Base-by-base conservation (phyloP, 495 filamentous ascomycete genomes). In the Beverwykella pulmonaria region DNA sequence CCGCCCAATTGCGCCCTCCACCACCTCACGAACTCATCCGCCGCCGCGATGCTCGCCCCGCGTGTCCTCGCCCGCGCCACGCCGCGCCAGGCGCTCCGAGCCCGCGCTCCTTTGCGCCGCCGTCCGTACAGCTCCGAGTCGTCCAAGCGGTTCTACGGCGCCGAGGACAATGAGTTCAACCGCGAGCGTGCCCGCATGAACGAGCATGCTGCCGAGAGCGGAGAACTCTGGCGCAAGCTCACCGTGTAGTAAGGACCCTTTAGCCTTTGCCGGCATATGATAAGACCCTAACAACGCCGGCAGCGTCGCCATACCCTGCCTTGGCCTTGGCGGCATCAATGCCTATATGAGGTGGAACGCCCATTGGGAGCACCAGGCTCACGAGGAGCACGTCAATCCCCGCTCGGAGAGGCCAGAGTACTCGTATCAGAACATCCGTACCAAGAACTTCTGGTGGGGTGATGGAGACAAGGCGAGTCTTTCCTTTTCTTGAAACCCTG, bases 201-300 rank as follows among this genome's bases (percentile, higher is more conserved):
- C 84, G 83, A 89, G 73, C 93, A 97, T 77, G 93, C 93, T 54
- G 86, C 81, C 63, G 82, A 82, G 69, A 94, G 90, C 47, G 88
- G 86, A 96, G 92, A 90, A 75, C 87, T 96, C 70, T 97, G 92
- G 92, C 86, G 86, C 79, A 96, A 93, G 83, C 88, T 97, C 57
- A 91, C 89, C 63, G 82, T 94, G 82, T 96, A 89, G 92, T 97
- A 89, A 77, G 86, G 70, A 55, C 63, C 58, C 41, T 20, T 17
- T 20, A 3, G 25, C 20, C 19, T 23, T 27, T 27, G 53, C 70
- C 72, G 30, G 73, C 52, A n/a, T 44, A 9, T 65, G 30, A 8
- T n/a, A n/a, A n/a, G n/a, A 12, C 12, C 14, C 34, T 57, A 25
- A 57, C 53, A 20, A 12, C 23, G 1, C 14, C 55, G 52, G 65